phyloP scores from a whole-genome alignment of 257 asterid genomes.

The Plectranthus barbatus region DNA sequence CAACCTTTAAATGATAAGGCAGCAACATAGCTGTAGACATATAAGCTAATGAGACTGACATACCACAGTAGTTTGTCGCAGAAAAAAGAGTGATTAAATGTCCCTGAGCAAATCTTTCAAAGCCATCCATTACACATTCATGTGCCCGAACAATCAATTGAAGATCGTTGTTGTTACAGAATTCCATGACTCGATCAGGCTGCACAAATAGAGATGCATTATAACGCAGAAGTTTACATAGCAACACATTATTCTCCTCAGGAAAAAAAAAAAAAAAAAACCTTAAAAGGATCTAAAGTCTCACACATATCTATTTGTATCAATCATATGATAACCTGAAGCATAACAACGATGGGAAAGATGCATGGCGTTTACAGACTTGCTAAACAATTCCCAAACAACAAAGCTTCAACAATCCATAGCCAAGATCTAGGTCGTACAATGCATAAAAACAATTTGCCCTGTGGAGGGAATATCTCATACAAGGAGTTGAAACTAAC shows the following conservation, averaged over 20 bases:
- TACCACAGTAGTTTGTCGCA: constrained; percentile 97
- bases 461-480: no score
- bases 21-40: not conserved
- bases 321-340: not conserved
- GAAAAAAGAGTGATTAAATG: constrained; percentile 91
- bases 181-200: constrained; percentile 78
- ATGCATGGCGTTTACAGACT: not conserved
- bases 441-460: no score
- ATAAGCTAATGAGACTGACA: not conserved
- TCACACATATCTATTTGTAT: not conserved
- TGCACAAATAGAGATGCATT: constrained; percentile 26
- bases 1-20: not conserved
- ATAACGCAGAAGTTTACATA: not conserved
- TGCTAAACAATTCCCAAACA: no score
- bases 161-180: no score
- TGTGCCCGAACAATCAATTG: constrained; percentile 81
- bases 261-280: no score
- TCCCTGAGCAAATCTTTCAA: constrained; percentile 98
- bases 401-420: no score
- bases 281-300: not conserved
- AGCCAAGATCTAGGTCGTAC: no score
- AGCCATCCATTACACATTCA: constrained; percentile 99
- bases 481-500: no score
- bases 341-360: not conserved
- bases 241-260: no score